A percentile compares a stretch with the other conserved stretches of the same genome.
Evolutionary conservation across 139 green algal species (phyloP).

Genomic region (Micractinium conductrix): DNA sequence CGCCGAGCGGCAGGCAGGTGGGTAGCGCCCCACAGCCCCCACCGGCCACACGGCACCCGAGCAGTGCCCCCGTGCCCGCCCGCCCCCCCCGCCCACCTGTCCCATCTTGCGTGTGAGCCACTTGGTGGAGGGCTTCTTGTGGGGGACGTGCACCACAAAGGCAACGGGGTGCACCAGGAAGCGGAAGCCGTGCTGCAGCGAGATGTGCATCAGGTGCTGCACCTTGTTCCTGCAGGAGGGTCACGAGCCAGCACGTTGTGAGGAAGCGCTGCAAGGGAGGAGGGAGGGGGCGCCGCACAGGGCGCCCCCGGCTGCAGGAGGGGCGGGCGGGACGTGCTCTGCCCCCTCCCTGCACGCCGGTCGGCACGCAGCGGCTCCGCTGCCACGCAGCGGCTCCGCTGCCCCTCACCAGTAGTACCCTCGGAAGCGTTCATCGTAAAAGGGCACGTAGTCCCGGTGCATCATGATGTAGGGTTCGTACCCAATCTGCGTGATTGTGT

Average conservation of each 20-base stretch:
- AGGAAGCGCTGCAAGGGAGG: no score
- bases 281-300: no score
- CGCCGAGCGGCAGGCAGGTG: no score
- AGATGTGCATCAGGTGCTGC: conserved; percentile 54
- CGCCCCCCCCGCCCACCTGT: background rate
- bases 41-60: no score
- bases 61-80: background rate
- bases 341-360: no score
- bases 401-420: conserved; percentile 48
- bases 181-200: conserved; percentile 33
- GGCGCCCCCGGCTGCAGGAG: no score
- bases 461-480: conserved; percentile 57
- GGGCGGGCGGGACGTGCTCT: no score
- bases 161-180: conserved; percentile 53
- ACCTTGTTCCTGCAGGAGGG: conserved; percentile 49
- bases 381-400: no score
- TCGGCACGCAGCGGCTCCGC: no score
- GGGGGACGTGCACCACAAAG: conserved; percentile 55
- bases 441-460: conserved; percentile 41
- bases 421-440: conserved; percentile 52
- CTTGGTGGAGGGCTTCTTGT: conserved; percentile 47
- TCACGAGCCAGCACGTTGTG: background rate
- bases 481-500: conserved; percentile 25
- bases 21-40: no score
- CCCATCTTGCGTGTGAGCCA: conserved; percentile 40